Base-by-base conservation (phyloP, 2,329 filamentous ascomycete genomes). In the Periconia sp. region DNA sequence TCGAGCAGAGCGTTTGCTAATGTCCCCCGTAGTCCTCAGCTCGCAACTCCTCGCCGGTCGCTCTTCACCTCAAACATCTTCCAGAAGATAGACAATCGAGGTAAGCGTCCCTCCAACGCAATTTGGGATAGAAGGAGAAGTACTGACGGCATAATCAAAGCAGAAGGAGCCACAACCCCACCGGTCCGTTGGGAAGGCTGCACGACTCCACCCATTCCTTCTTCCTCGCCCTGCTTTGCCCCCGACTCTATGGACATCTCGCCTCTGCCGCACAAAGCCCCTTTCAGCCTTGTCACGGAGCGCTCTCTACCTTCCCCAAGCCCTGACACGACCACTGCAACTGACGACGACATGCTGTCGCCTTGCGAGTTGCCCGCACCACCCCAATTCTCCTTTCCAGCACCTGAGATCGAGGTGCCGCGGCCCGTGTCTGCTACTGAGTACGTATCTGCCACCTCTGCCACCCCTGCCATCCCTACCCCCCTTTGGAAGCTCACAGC, bases 221-320 rank as follows among this genome's bases (percentile, higher is more conserved):
- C 89, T 2, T 96, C 92, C 5, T 95, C 92, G 31, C 91, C 92
- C 5, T 83, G 82, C 41, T 80, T 81, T 24, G 72, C 78, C 40
- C 80, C 82, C 48, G 91, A 96, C 68, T 78, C 84, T 42, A 96
- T 97, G 90, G 92, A 97, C 64, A 85, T 96, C 70, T 96, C 92
- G 31, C 92, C 94, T 26, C 74, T 97, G 28, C 92, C 47, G 31
- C 90, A 96, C 76, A 96, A 96, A 76, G 77, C 81, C 21, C 80
- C 87, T 10, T 91, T 84, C 62, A 78, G 72, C 69, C 74, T 78
- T 51, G 65, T 75, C 33, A 69, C 78, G 21, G 79, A 87, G 55
- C 77, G 88, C 50, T 84, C 87, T 53, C 71, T 89, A 40, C 80
- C 83, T 21, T 92, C 89, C 21, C 89, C 90, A 2, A 87, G 87